Evolutionary conservation across 78 protist genomes (phyloP).

Genomic region (Dictyostelium discoideum): DNA sequence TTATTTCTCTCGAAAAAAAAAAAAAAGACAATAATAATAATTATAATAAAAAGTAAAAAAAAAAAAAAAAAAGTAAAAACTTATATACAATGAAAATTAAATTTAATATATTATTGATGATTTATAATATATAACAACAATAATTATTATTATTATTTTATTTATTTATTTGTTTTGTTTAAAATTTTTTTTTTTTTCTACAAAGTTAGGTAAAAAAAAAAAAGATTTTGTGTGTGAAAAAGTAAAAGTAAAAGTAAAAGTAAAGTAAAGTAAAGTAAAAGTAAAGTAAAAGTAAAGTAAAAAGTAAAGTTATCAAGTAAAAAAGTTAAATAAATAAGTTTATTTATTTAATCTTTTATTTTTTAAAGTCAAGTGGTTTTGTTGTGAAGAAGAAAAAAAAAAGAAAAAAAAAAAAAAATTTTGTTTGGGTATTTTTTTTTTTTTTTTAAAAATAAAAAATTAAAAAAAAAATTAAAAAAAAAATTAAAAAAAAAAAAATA

Average conservation of each 20-base stretch:
- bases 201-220: not conserved
- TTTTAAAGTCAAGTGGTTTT: not conserved
- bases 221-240: not conserved
- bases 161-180: not conserved
- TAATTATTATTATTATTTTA: not conserved
- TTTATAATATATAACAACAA: not conserved
- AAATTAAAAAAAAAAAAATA: not conserved
- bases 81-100: not conserved
- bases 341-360: not conserved
- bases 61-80: not conserved
- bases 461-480: not conserved
- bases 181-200: not conserved
- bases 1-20: not conserved
- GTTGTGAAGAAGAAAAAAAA: not conserved
- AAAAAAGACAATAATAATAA: not conserved
- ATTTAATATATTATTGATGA: not conserved
- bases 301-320: slow-evolving; percentile 2
- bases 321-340: not conserved
- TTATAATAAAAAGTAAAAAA: not conserved
- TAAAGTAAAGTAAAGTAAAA: slow-evolving; percentile 12
- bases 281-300: slow-evolving; percentile 24
- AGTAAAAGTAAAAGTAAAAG: not conserved
- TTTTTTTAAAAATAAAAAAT: not conserved
- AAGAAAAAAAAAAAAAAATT: no score
- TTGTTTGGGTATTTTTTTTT: not conserved